These are phyloP conservation scores for Alternaria gansuensis DNA, from an alignment of 2,329 filamentous ascomycete species.

Conservation along the genomic window DNA sequence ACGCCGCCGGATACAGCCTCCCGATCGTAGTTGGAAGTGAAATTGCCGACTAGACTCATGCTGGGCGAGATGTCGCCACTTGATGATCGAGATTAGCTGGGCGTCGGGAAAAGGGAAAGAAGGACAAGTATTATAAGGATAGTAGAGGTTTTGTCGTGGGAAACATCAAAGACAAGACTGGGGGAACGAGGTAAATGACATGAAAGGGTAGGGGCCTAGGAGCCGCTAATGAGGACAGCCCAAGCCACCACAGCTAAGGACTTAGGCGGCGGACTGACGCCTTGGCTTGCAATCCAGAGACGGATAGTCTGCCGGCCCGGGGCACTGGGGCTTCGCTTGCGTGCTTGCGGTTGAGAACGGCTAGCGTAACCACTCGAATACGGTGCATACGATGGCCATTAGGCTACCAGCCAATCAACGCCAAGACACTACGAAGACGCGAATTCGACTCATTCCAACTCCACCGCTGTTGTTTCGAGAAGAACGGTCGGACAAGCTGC, in stretches of 20 bases:
- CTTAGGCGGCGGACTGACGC: constrained; percentile 23
- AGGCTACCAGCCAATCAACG: constrained; percentile 11
- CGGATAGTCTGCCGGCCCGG: constrained; percentile 36
- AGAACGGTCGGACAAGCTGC: background rate
- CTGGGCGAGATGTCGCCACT: constrained; percentile 28
- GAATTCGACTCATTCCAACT: constrained; percentile 8
- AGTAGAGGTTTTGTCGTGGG: constrained; percentile 18
- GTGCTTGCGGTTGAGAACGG: background rate
- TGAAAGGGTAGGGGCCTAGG: constrained; percentile 20
- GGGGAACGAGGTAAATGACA: constrained; percentile 27
- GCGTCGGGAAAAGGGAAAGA: constrained; percentile 9
- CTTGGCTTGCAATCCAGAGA: constrained; percentile 38
- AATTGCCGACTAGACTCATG: constrained; percentile 58
- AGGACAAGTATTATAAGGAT: constrained; percentile 28
- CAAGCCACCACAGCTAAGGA: constrained; percentile 27
- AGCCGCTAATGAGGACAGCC: constrained; percentile 28
- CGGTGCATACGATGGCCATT: constrained; percentile 13
- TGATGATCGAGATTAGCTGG: constrained; percentile 13
- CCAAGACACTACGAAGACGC: background rate
- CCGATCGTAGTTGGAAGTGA: constrained; percentile 55
- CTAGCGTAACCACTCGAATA: constrained; percentile 1
- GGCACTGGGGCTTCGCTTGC: constrained; percentile 6
- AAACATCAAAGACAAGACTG: constrained; percentile 11
- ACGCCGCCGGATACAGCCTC: constrained; percentile 51
- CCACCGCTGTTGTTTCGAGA: constrained; percentile 2